Evolutionary conservation across 2,329 filamentous ascomycete species (phyloP).

Genomic region (Aspergillus quadrilineatus): DNA sequence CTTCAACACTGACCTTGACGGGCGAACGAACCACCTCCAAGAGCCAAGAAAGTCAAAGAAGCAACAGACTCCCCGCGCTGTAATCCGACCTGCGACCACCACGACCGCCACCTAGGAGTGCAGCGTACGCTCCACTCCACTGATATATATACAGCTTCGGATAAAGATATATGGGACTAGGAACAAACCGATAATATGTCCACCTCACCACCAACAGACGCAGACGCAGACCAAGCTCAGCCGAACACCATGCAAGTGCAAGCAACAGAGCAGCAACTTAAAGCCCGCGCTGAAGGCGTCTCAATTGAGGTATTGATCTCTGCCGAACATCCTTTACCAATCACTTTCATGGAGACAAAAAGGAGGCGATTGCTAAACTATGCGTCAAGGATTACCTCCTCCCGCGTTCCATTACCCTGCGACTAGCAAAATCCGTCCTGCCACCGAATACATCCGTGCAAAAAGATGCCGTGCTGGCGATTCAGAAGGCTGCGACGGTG

Average conservation of each 20-base stretch:
- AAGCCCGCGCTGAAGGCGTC: constrained; percentile 39
- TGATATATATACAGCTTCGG: too few relatives aligned
- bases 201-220: constrained; percentile 15
- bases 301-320: constrained; percentile 38
- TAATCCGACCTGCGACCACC: neutral
- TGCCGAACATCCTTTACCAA: neutral
- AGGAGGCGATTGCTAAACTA: neutral
- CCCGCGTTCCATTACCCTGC: constrained; percentile 61
- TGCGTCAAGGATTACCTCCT: constrained; percentile 57
- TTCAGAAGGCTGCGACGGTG: constrained; percentile 65
- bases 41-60: neutral
- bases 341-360: neutral
- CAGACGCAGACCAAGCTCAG: constrained; percentile 5
- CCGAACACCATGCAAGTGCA: constrained; percentile 24
- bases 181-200: neutral
- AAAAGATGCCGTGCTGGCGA: constrained; percentile 63
- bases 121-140: neutral
- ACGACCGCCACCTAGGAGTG: neutral
- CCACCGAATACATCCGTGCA: constrained; percentile 65
- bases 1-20: neutral
- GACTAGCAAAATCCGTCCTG: constrained; percentile 62
- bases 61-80: neutral
- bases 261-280: constrained; percentile 41
- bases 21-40: neutral
- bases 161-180: neutral